Evolutionary conservation across 164 flowering plant species (phyloP), one percentile per base, ranked within the genome.

Genomic region (Berberis vulgaris): DNA sequence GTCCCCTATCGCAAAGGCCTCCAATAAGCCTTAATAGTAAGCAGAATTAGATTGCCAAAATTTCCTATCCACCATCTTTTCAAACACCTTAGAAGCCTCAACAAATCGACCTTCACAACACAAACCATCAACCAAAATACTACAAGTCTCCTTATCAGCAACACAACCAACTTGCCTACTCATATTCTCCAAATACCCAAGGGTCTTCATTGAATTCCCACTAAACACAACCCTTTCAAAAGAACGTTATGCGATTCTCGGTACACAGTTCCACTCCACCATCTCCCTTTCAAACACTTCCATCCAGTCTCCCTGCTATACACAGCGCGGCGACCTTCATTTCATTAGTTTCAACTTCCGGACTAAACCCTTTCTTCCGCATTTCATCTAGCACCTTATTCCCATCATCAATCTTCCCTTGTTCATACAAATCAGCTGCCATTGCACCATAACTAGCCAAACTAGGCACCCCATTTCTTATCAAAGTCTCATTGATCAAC

Each of bases 101-200:
- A 78, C 65, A 73, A 77, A 87, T 44, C 46, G 69, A 59, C 83
- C 78, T 55, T 87, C 87, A 39, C 50, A 12, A 65, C 86, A 87
- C 54, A 87, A 74, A 57, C 90, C 88, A 58, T 84, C 71, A 0
- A 84, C 78, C 53, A 89, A 54, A 63, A 77, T 72, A 38, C 45
- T 9, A 38, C 80, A 89, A 4, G 81, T 83, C 69, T 82, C 86
- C 74, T 77, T 66, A 65, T 80, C 64, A 0, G 86, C 76, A 6
- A 79, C 77, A 63, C 82, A 84, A n/a, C 87, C 89, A 7, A 74
- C 67, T 72, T 79, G 81, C 66, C 68, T 79, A 11, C n/a, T 2
- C 62, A 60, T 61, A n/a, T 61, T 61, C 10, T 45, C 43, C 54
- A 61, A 39, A 43, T 79, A 86, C 44, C 52, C 72, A 49, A 81